Evolutionary conservation across 2,329 filamentous ascomycete genomes (phyloP), one percentile per base, ranked within the genome.

Genomic region (Zymoseptoria brevis): DNA sequence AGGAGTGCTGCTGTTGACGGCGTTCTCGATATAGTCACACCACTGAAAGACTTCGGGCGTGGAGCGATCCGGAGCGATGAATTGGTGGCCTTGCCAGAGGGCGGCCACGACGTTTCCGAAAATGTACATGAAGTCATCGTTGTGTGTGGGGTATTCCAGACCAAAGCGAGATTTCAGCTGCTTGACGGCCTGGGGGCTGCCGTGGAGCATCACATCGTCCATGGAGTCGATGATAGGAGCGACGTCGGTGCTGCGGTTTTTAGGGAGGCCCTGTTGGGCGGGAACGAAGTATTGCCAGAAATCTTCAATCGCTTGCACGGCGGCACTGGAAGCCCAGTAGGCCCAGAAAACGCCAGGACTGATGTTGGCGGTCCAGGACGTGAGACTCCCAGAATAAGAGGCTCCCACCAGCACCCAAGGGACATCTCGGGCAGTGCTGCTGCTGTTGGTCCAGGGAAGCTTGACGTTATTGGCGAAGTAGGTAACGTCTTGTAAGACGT

Each of bases 211-310:
- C 1, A 72, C 55, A 2, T 56, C 53, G 55, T 73, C 71, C 52
- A 84, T 73, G 62, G 84, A 72, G 8, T 80, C 75, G 35, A 83
- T 73, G n/a, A 85, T 80, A 4, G 73, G 72, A 1, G 73, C 68
- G 41, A 83, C 69, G 66, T 83, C 81, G 1, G 65, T 72, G 66
- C 78, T 82, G 71, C 82, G 84, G 69, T 85, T 85, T 62, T 75
- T 69, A 5, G 82, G 77, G 80, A 84, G 83, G 7, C 80, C 82
- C 24, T 79, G 66, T 65, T 81, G 77, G 22, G 83, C 75, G 0
- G 81, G 81, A 5, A 73, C 66, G 64, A 83, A 84, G 64, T 84
- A 85, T 70, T 79, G 74, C 81, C 81, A 85, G 64, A 79, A 83
- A 68, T 84, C 74, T 41, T 77, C 75, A 35, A 83, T 77, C 1